Percentiles rank a stretch among this genome's conserved stretches.
phyloP scores from a whole-genome alignment of 1,284 basidiomycete species.

The Leccinum subfulvum region DNA sequence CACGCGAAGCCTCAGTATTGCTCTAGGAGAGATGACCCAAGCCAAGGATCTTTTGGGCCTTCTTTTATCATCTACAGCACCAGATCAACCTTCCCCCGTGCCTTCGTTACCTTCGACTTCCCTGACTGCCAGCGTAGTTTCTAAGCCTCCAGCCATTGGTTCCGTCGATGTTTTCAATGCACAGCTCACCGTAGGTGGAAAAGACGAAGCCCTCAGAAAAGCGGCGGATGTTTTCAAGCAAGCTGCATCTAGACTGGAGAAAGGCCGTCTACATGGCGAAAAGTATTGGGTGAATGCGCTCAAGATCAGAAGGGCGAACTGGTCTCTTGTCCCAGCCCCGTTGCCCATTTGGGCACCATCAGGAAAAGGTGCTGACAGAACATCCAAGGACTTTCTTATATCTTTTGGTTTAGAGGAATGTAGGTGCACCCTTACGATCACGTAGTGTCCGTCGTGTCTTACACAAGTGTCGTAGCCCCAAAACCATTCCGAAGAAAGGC shows the following conservation, averaged over 20 bases:
- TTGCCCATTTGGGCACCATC: constrained; percentile 64
- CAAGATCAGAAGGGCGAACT: constrained; percentile 69
- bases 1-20: constrained; percentile 47
- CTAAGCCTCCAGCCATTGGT: constrained; percentile 58
- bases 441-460: not conserved
- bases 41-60: constrained; percentile 64
- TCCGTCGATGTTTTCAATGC: constrained; percentile 75
- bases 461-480: constrained; percentile 47
- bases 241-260: constrained; percentile 68
- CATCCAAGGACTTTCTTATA: constrained; percentile 75
- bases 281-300: constrained; percentile 79
- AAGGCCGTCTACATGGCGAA: constrained; percentile 57
- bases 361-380: constrained; percentile 73
- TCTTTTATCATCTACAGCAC: constrained; percentile 47
- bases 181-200: constrained; percentile 70
- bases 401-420: constrained; percentile 79
- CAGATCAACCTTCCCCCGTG: constrained; percentile 23
- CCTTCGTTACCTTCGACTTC: constrained; percentile 34
- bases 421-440: constrained; percentile 36
- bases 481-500: constrained; percentile 60
- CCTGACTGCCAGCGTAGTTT: constrained; percentile 63
- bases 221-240: constrained; percentile 67
- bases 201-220: constrained; percentile 72
- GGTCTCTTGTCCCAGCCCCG: constrained; percentile 74
- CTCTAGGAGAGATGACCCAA: constrained; percentile 74